Evolutionary conservation across 192 early-diverging fungal genomes (phyloP), one percentile per base, ranked within the genome.

Genomic region (Coemansia sp.): DNA sequence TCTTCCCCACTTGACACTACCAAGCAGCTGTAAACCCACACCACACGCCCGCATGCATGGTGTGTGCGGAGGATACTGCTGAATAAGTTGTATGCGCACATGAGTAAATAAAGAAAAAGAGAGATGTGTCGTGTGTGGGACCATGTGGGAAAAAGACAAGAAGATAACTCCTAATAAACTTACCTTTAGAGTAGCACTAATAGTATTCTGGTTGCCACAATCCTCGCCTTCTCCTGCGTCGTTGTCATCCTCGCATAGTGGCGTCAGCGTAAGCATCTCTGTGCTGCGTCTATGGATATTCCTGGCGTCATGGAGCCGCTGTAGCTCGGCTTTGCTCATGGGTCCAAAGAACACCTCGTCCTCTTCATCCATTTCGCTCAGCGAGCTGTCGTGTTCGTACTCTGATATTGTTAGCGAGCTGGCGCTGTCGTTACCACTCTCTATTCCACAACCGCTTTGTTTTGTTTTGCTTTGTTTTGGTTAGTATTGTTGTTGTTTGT

Each of bases 271-370:
- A 19, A 77, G 36, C 16, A 63, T 52, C 73, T 76, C 68, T 6
- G 69, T 71, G 42, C 63, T 77, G 37, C 69, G 54, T 12, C 69
- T 69, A 13, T 72, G 75, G 12, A 67, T 61, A 54, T 68, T 63
- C 8, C 36, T 13, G 48, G 32, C 43, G 51, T 65, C 26, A 18
- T 72, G 66, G 45, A 78, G 63, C 26, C 45, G 61, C 15, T 39
- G 26, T 22, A 81, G 60, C 65, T 81, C 78, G 1, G 41, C 45
- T 2, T 54, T 64, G 9, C 63, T 54, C 54, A 76, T 41, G 3
- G 78, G 78, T 11, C 78, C 78, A 46, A 81, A 81, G 52, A 81
- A 81, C 32, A 76, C 73, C 47, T 81, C 78, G 62, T 72, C 70
- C 21, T 82, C 74, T 2, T 73, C 69, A 12, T 67, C 60, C 61